Base-by-base conservation (phyloP, 2,329 filamentous ascomycete genomes). In the Raffaelea ambrosiae region DNA sequence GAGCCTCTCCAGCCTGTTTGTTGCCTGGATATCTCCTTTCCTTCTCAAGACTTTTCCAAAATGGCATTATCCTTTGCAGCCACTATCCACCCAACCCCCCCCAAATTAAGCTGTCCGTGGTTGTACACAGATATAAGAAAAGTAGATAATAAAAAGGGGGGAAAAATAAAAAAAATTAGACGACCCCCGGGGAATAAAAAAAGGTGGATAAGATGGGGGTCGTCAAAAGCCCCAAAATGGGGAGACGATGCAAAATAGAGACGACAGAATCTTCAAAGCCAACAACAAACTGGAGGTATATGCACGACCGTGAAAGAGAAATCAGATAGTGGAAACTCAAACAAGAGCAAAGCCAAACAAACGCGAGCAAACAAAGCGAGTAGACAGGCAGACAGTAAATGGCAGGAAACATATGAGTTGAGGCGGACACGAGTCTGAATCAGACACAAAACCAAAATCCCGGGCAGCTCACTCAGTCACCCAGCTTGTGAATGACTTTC, bases 401-500 rank as follows among this genome's bases (percentile, higher is more conserved):
- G n/a, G n/a, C n/a, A n/a, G n/a, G n/a, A n/a, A n/a, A n/a, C n/a
- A n/a, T n/a, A n/a, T n/a, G n/a, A n/a, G n/a, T n/a, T n/a, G 31
- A 33, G 31, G 31, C 16, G 16, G 9, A 42, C 11, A 8, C 39
- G 21, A 40, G n/a, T 39, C 18, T 9, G 8, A 40, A 40, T 19
- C 18, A 20, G 20, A 8, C 14, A n/a, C 40, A 42, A n/a, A 22
- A 26, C 10, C 13, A 14, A 44, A 33, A 22, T 35, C 3, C 26
- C 13, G 18, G 19, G n/a, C 21, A n/a, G 8, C 36, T 51, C 51
- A 44, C 52, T 49, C 47, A 53, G 48, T 51, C 49, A 20, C 60
- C 57, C n/a, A 67, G 54, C 61, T 66, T 78, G 55, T 66, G 60
- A 65, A 73, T 74, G 58, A 79, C 58, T 67, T 76, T 79, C 64